These are phyloP conservation scores for Geranium incanum DNA, from an alignment of 441 rosid genomes.

Conservation along the genomic window DNA sequence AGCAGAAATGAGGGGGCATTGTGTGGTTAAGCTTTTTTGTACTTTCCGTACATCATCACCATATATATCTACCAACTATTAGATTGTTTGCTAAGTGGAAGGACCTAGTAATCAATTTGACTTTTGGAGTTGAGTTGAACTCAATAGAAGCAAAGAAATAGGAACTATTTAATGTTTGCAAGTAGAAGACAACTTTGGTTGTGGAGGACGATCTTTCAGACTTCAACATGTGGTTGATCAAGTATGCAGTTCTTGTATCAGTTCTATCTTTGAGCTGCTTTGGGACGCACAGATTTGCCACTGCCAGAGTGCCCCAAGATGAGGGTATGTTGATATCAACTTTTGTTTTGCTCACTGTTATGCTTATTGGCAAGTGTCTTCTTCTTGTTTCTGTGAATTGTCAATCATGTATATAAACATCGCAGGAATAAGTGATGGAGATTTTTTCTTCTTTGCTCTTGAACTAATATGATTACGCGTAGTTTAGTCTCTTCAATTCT, in stretches of 20 bases:
- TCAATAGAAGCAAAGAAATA: neutral
- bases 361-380: neutral
- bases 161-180: neutral
- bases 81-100: neutral
- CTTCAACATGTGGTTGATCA: neutral
- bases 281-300: neutral
- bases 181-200: neutral
- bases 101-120: neutral
- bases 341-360: neutral
- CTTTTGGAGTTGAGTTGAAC: neutral
- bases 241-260: neutral
- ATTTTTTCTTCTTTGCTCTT: neutral
- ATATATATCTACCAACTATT: neutral
- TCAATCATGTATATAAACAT: neutral
- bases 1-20: neutral
- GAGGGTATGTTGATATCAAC: slow-evolving; percentile 6
- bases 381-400: neutral
- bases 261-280: neutral
- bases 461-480: neutral
- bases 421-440: neutral
- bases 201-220: neutral
- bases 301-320: slow-evolving; percentile 4
- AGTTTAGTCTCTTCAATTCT: neutral
- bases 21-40: neutral
- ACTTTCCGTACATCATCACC: neutral